Evolutionary conservation across 495 filamentous ascomycete genomes (phyloP), one percentile per base, ranked within the genome.

Genomic region (Xylaria longipes): DNA sequence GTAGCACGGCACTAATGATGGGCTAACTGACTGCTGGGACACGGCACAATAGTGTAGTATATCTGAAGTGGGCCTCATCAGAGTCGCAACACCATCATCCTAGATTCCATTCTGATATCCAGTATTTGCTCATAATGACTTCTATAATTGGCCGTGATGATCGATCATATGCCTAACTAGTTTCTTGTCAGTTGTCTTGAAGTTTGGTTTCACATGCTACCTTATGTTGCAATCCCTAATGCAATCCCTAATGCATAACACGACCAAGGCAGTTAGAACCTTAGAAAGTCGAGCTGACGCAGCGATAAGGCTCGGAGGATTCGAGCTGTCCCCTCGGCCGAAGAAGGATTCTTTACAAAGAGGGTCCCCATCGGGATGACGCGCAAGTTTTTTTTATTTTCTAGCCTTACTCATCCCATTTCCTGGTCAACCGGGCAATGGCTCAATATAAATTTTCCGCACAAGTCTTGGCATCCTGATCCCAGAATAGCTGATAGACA

Each of bases 341-440:
- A 43, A 29, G 3, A 62, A 62, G 58, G 35, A 39, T 62, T 43
- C 60, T 27, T 39, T 43, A 62, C 43, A 43, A 62, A 41, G 60
- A 62, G 37, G 60, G 35, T 62, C 37, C 37, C 22, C 37, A 63
- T 17, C 37, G 22, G 60, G 60, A 63, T 43, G 57, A 60, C 33
- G 60, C 60, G 25, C 37, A 43, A 27, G 35, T 25, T 41, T 22
- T 37, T 37, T 62, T 58, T 58, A 33, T 31, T 60, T 37, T 22
- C 31, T 29, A 3, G 33, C 31, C 57, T 60, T 60, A 60, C 57
- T 22, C 57, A 22, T 35, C 33, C 17, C 20, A 14, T 35, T 33
- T 50, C 20, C 39, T 52, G 9, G 48, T 52, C 48, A 4, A 52
- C 48, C 22, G 22, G 48, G 22, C 22, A 25, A 52, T 27, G 8